Conservation (phyloP, 352 stramenopile genomes). For the Globisporangium iwayamae region DNA sequence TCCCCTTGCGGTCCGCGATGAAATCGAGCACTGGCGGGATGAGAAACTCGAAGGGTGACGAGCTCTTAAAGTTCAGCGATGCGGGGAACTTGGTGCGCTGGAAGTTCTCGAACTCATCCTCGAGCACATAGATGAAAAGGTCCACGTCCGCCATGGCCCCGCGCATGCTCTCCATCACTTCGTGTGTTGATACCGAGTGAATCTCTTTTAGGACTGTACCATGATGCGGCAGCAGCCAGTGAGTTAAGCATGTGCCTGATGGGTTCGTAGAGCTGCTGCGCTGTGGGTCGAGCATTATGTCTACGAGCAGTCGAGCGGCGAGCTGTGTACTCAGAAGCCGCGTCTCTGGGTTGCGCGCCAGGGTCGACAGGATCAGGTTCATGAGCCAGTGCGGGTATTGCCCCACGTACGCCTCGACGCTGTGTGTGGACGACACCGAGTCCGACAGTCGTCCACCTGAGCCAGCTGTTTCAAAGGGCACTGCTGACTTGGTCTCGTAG, state of each 20-base stretch:
- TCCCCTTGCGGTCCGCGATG: constrained; percentile 23
- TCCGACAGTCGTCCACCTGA: neutral
- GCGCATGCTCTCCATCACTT: constrained; percentile 84
- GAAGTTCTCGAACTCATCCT: constrained; percentile 63
- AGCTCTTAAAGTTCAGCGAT: constrained; percentile 50
- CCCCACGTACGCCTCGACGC: constrained; percentile 9
- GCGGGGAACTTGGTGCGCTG: constrained; percentile 44
- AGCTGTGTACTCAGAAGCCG: constrained; percentile 60
- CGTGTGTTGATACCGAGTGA: constrained; percentile 61
- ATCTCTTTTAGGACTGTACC: constrained; percentile 39
- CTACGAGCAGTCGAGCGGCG: constrained; percentile 44
- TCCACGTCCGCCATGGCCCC: constrained; percentile 75
- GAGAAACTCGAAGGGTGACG: constrained; percentile 67
- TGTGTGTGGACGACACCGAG: constrained; percentile 1
- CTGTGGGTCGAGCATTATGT: constrained; percentile 45
- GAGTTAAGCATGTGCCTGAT: constrained; percentile 1
- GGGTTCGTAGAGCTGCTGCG: neutral
- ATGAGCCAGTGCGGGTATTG: constrained; percentile 55
- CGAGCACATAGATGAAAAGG: constrained; percentile 76
- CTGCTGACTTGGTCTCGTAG: constrained; percentile 2
- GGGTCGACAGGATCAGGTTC: constrained; percentile 35
- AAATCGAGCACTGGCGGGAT: constrained; percentile 31
- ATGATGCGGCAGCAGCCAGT: constrained; percentile 26
- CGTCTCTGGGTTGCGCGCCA: constrained; percentile 43
- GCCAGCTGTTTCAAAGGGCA: neutral